Conservation (phyloP, 139 green algal species). For the Tetradesmus lagerheimii region DNA sequence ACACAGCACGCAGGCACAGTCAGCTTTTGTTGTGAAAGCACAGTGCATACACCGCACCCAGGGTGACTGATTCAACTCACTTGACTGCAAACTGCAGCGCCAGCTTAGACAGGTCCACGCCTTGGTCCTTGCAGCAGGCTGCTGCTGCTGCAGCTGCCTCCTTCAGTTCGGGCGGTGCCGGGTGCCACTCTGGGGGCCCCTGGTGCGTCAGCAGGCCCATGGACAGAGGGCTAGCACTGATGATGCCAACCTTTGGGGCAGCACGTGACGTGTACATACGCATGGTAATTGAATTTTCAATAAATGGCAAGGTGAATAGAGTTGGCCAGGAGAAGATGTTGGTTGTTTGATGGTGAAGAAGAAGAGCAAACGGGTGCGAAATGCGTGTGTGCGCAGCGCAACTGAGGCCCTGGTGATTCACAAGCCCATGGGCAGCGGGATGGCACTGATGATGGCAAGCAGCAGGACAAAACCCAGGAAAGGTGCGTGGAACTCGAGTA, state of each 20-base stretch:
- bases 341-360: too few relatives aligned
- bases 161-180: conserved; percentile 82
- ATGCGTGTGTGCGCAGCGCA: too few relatives aligned
- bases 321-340: too few relatives aligned
- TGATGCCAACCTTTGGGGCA: conserved; percentile 77
- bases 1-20: not conserved
- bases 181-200: conserved; percentile 93
- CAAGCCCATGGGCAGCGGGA: conserved; percentile 91
- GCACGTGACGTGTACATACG: too few relatives aligned
- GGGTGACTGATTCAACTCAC: conserved; percentile 17
- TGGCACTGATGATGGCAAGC: conserved; percentile 85
- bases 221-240: conserved; percentile 87
- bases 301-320: too few relatives aligned
- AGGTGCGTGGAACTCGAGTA: too few relatives aligned
- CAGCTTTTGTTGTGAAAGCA: too few relatives aligned
- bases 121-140: conserved; percentile 50
- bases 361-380: too few relatives aligned
- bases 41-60: not conserved
- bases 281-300: too few relatives aligned
- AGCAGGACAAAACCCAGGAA: not conserved
- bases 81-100: conserved; percentile 77
- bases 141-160: conserved; percentile 68
- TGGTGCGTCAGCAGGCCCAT: conserved; percentile 94
- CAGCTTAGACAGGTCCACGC: conserved; percentile 73
- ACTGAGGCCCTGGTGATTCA: too few relatives aligned